Evolutionary conservation across 495 filamentous ascomycete genomes (phyloP).

Genomic region (Aspergillus avenaceus): DNA sequence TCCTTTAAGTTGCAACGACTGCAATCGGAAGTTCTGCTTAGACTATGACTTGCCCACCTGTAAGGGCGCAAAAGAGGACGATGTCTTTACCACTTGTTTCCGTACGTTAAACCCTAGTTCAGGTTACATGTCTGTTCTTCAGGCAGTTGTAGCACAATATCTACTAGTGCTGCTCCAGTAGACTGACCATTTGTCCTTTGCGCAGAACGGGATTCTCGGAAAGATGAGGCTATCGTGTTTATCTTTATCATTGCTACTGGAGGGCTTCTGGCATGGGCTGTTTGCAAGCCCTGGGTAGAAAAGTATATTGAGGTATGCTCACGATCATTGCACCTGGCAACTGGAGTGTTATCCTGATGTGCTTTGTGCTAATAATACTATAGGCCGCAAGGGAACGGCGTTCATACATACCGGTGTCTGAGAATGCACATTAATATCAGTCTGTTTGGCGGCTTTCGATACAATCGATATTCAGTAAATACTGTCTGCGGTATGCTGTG

Average conservation of each 20-base stretch:
- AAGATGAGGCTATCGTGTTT: conserved; percentile 87
- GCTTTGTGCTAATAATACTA: no score
- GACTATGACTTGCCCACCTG: conserved; percentile 81
- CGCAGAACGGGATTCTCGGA: conserved; percentile 76
- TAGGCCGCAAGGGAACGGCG: conserved; percentile 41
- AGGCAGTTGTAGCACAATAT: no score
- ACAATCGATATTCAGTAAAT: no score
- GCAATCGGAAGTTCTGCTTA: conserved; percentile 88
- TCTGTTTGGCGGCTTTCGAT: no score
- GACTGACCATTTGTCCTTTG: conserved; percentile 11
- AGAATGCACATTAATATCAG: conserved; percentile 19
- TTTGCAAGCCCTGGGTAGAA: conserved; percentile 60
- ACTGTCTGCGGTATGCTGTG: no score
- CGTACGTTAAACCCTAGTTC: conserved; percentile 43
- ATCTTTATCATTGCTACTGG: conserved; percentile 85
- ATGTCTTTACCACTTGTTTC: conserved; percentile 88
- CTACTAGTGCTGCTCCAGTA: no score
- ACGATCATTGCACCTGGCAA: no score
- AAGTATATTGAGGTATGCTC: conserved; percentile 55
- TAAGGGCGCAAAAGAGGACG: conserved; percentile 74
- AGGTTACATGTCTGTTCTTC: no score
- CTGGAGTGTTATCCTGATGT: no score
- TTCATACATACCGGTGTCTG: conserved; percentile 41
- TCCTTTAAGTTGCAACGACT: conserved; percentile 67
- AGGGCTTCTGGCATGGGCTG: conserved; percentile 79